A percentile compares a stretch with the other conserved stretches of the same genome.
Conservation (phyloP, 345 rosid species). For the Eucalyptus paniculata region DNA sequence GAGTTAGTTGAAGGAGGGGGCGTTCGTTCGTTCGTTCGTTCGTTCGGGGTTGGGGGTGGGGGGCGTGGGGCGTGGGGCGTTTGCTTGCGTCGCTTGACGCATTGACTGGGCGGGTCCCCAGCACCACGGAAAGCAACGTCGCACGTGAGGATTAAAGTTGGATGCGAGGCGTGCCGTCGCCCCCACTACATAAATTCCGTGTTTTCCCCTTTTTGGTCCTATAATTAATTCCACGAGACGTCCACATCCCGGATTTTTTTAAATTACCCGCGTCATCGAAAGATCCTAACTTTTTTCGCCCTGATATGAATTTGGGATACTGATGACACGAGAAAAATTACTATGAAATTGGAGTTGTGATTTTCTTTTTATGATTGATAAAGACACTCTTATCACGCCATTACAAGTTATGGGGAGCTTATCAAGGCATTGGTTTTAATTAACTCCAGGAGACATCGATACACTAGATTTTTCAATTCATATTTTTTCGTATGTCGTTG, state of each 20-base stretch:
- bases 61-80: not conserved
- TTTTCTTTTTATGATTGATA: no score
- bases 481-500: no score
- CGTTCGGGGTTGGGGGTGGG: not conserved
- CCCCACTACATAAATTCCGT: no score
- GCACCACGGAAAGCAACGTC: not conserved
- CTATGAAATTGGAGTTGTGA: not conserved
- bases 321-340: not conserved
- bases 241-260: no score
- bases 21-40: not conserved
- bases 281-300: not conserved
- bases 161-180: no score
- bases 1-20: not conserved
- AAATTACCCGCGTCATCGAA: not conserved
- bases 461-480: no score
- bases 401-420: no score
- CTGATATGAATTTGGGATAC: not conserved
- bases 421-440: no score
- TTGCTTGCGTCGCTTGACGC: not conserved
- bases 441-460: no score
- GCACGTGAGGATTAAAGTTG: not conserved
- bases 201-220: no score
- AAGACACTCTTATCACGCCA: accelerated
- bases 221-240: no score
- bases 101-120: not conserved